Evolutionary conservation across 495 filamentous ascomycete species (phyloP).

Genomic region (Podospora pseudopauciseta): DNA sequence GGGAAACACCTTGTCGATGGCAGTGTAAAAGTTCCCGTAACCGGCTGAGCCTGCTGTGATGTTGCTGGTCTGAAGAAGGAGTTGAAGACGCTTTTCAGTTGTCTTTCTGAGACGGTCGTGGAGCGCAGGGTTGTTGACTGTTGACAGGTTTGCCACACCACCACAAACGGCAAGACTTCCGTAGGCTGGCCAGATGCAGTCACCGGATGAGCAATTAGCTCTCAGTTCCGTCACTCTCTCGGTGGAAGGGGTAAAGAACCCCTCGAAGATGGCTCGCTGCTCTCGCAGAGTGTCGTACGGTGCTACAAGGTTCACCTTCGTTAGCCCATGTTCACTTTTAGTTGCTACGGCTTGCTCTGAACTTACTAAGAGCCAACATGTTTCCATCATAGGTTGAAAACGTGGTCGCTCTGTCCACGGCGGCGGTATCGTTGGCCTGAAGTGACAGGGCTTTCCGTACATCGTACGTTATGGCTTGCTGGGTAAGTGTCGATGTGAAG

Average conservation of each 20-base stretch:
- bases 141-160: conserved; percentile 34
- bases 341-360: not conserved
- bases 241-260: conserved; percentile 30
- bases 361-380: conserved; percentile 8
- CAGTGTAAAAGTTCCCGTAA: conserved; percentile 6
- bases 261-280: conserved; percentile 37
- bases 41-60: conserved; percentile 8
- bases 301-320: conserved; percentile 6
- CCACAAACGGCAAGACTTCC: conserved; percentile 45
- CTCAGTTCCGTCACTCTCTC: conserved; percentile 11
- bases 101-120: conserved; percentile 5
- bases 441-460: conserved; percentile 31
- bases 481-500: conserved; percentile 42
- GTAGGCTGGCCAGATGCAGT: conserved; percentile 42
- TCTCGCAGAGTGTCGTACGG: conserved; percentile 28
- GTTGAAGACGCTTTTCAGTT: conserved; percentile 9
- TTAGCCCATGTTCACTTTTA: not conserved
- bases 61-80: conserved; percentile 11
- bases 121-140: conserved; percentile 10
- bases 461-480: conserved; percentile 38
- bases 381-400: conserved; percentile 19
- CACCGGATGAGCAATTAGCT: conserved; percentile 39
- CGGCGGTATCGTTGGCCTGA: conserved; percentile 34
- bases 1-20: conserved; percentile 10
- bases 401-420: conserved; percentile 17